These are phyloP conservation scores for Tricholoma terreum DNA, from an alignment of 768 basidiomycete genomes.

Conservation along the genomic window DNA sequence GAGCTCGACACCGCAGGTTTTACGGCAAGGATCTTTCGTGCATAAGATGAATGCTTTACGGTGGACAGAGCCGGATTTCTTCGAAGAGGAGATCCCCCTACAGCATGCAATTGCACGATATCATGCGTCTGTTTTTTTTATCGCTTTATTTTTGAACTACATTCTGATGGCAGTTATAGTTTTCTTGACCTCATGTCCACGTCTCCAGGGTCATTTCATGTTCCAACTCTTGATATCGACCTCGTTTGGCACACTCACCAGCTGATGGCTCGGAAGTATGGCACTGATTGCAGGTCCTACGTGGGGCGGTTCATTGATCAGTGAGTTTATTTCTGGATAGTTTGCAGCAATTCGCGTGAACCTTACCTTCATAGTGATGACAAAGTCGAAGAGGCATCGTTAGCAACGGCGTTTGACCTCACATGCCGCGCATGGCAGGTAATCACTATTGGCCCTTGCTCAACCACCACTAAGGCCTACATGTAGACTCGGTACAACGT, in stretches of 20 bases:
- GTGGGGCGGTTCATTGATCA: conserved; percentile 44
- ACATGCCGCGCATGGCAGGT: conserved; percentile 26
- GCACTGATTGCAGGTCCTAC: conserved; percentile 33
- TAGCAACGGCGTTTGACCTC: conserved; percentile 25
- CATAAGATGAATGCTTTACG: conserved; percentile 41
- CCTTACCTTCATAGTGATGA: conserved; percentile 29
- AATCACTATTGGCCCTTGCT: background rate
- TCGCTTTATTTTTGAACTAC: background rate
- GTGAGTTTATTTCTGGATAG: conserved; percentile 25
- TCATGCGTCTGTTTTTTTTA: conserved; percentile 36
- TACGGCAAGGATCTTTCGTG: conserved; percentile 49
- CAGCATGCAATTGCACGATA: conserved; percentile 46
- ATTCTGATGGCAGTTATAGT: conserved; percentile 2
- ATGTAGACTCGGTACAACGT: conserved; percentile 41
- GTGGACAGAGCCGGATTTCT: conserved; percentile 41
- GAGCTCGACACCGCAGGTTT: conserved; percentile 28
- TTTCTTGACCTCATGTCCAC: conserved; percentile 50
- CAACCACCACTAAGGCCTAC: too few species aligned
- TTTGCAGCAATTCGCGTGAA: too few species aligned
- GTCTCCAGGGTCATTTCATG: conserved; percentile 33
- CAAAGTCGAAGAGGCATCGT: conserved; percentile 22
- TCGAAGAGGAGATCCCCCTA: conserved; percentile 35
- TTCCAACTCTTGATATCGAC: conserved; percentile 62
- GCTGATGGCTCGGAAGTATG: conserved; percentile 42
- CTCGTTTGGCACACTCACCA: conserved; percentile 68